Evolutionary conservation across 192 early-diverging fungal genomes (phyloP).

Genomic region (Coemansia javaensis): DNA sequence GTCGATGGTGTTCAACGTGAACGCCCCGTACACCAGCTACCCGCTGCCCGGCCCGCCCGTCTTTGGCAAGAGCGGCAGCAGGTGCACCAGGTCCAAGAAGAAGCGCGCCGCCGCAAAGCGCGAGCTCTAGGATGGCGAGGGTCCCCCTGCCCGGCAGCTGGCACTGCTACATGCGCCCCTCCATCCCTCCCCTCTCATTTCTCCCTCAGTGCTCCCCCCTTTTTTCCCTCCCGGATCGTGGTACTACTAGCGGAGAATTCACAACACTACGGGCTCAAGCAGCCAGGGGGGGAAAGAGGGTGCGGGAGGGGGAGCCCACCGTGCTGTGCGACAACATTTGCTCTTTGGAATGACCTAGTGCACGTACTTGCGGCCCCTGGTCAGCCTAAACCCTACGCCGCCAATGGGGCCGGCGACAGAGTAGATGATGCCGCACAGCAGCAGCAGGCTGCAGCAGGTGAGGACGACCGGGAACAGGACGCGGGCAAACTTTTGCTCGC

Average conservation of each 20-base stretch:
- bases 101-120: too few relatives aligned
- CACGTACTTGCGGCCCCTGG: not conserved
- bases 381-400: slow-evolving; percentile 14
- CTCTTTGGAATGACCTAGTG: too few relatives aligned
- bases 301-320: too few relatives aligned
- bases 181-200: too few relatives aligned
- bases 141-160: too few relatives aligned
- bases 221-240: too few relatives aligned
- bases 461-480: slow-evolving; percentile 28
- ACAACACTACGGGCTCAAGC: too few relatives aligned
- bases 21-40: slow-evolving; percentile 1
- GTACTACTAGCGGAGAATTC: too few relatives aligned
- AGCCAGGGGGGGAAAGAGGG: too few relatives aligned
- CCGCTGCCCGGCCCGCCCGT: slow-evolving; percentile 10
- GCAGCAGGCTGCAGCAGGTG: slow-evolving; percentile 16
- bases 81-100: not conserved
- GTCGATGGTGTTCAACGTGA: slow-evolving; percentile 5
- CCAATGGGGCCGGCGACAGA: slow-evolving; percentile 37
- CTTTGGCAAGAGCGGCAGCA: not conserved
- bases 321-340: not conserved
- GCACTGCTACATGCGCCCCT: too few relatives aligned
- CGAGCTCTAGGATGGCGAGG: too few relatives aligned
- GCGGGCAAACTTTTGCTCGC: slow-evolving; percentile 5
- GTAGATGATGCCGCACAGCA: slow-evolving; percentile 16
- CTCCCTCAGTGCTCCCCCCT: too few relatives aligned